Conservation (phyloP, 129 eudicot genomes). For the Sambucus nigra region DNA sequence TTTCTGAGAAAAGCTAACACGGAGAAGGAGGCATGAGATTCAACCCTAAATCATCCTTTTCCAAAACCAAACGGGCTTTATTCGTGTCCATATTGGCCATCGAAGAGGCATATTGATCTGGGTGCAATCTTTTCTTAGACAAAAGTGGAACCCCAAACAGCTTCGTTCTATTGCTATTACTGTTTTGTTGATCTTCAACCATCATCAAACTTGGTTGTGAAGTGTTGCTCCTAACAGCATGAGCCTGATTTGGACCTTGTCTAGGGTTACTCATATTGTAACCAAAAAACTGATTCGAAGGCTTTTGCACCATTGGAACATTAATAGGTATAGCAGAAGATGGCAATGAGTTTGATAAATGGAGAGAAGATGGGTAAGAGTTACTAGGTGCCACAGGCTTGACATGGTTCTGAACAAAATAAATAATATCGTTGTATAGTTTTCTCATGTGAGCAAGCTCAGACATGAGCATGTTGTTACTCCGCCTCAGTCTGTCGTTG, state of each 20-base stretch:
- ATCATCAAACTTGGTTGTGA: constrained; percentile 14
- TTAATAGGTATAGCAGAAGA: constrained; percentile 9
- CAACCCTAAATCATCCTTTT: constrained; percentile 81
- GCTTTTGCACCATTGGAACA: constrained; percentile 17
- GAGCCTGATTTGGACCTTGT: constrained; percentile 11
- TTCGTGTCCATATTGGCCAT: constrained; percentile 36
- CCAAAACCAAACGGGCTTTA: constrained; percentile 69
- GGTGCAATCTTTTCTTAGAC: constrained; percentile 77
- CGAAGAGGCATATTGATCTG: constrained; percentile 23
- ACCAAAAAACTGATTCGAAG: constrained; percentile 19
- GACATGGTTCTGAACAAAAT: constrained; percentile 88
- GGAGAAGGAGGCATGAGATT: constrained; percentile 94
- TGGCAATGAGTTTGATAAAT: constrained; percentile 13
- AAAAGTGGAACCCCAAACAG: constrained; percentile 73
- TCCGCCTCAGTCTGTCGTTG: constrained; percentile 67
- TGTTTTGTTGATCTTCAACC: constrained; percentile 14
- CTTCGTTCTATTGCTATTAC: constrained; percentile 30
- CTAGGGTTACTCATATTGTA: constrained; percentile 11
- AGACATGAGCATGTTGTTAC: constrained; percentile 74
- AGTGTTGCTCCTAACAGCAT: constrained; percentile 9
- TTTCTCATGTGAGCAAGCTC: constrained; percentile 90
- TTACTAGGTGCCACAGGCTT: constrained; percentile 74
- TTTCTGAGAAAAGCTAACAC: constrained; percentile 34
- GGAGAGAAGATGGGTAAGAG: constrained; percentile 37
- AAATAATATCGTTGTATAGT: constrained; percentile 82